Conservation (phyloP, 2,329 filamentous ascomycete genomes). For the Fulvia fulva region DNA sequence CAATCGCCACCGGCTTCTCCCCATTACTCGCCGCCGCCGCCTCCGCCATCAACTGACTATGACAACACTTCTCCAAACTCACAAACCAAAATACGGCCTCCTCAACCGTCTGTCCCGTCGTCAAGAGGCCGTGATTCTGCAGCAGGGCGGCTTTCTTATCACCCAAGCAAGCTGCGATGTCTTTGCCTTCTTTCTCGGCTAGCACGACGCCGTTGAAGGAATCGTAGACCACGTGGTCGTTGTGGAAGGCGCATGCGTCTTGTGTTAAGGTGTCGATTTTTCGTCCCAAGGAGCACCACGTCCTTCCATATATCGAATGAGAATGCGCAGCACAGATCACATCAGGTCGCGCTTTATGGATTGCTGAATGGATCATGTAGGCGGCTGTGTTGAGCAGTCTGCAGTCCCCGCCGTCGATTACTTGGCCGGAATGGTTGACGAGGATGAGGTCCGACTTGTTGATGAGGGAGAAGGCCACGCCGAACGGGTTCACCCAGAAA, state of each 20-base stretch:
- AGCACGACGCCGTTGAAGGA: conserved; percentile 48
- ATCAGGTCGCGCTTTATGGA: conserved; percentile 42
- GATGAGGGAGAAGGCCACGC: conserved; percentile 41
- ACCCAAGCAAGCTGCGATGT: conserved; percentile 41
- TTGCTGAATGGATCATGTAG: conserved; percentile 45
- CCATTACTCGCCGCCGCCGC: conserved; percentile 60
- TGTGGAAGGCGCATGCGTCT: conserved; percentile 41
- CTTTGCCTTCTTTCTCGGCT: conserved; percentile 42
- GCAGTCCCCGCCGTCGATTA: conserved; percentile 38
- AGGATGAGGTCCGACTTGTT: conserved; percentile 46
- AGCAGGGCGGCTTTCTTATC: conserved; percentile 41
- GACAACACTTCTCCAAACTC: conserved; percentile 40
- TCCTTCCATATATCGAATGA: conserved; percentile 44
- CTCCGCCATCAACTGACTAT: conserved; percentile 49
- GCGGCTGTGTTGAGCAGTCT: conserved; percentile 41
- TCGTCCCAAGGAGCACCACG: conserved; percentile 42
- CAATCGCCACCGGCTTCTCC: conserved; percentile 61
- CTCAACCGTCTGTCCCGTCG: conserved; percentile 40
- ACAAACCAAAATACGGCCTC: conserved; percentile 41
- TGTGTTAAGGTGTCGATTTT: conserved; percentile 46
- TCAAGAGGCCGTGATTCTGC: conserved; percentile 46
- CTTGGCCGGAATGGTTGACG: conserved; percentile 41
- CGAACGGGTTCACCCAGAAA: conserved; percentile 40
- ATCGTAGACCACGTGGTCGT: conserved; percentile 40
- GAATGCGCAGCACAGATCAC: conserved; percentile 44